Evolutionary conservation across 805 yeast genomes (phyloP), one percentile per base, ranked within the genome.

Genomic region (Wickerhamiella allomyrinae): DNA sequence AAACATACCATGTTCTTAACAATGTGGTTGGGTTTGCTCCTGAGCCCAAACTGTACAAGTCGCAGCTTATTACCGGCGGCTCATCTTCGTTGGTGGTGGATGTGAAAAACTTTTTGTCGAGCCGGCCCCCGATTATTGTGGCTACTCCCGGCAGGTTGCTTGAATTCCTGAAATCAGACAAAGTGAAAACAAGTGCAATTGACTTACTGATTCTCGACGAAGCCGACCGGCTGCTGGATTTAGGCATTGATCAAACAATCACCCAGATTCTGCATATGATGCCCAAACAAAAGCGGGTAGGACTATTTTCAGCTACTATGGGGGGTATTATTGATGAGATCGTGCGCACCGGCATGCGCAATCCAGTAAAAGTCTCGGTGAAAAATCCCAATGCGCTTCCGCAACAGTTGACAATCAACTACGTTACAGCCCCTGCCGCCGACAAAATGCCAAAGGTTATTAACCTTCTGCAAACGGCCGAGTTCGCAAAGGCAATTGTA

Each of bases 281-380:
- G 22, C 98, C 98, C 0, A 79, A 83, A 50, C 98, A 89, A 62
- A 75, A 94, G 54, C 70, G 98, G 54, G 85, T 94, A 0, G 98
- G 97, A 1, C 65, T 89, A 15, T 89, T 89, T 56, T 85, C 95
- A 1, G 98, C 98, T 2, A 91, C 98, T 0, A 76, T 91, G 40
- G 73, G 82, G 6, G 77, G 82, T 43, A 91, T 95, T 0, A 85
- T 91, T 9, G 68, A 72, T 27, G 74, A 75, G 40, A 74, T 91
- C 20, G 84, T 85, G 57, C 76, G 80, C 44, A 79, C 94, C 1
- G 97, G 97, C 14, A 74, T 91, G 74, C 71, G 94, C 42, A 89
- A 91, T 57, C 98, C 98, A 0, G 93, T 89, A 10, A 81, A 78
- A 54, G 71, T 91, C 23, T 73, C 79, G 2, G 98, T 89, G 17